Percentiles rank a stretch among this genome's conserved stretches.
Evolutionary conservation across 352 stramenopile species (phyloP).

Genomic region (Globisporangium yorkense): DNA sequence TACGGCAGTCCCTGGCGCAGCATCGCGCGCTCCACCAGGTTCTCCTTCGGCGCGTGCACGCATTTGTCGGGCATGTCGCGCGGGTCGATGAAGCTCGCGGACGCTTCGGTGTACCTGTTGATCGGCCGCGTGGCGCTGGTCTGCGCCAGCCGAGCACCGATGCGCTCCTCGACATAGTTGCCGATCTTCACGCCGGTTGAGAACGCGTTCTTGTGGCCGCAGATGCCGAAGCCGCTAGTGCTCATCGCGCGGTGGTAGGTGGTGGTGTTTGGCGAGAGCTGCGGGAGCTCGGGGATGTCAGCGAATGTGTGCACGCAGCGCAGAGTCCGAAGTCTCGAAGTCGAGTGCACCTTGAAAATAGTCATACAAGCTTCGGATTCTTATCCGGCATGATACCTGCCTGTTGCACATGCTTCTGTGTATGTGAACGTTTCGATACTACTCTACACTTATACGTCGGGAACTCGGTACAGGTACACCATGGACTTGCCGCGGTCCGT

Average conservation of each 20-base stretch:
- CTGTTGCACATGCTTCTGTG: no score
- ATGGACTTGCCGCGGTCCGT: no score
- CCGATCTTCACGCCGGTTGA: conserved; percentile 66
- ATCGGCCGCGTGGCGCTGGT: conserved; percentile 32
- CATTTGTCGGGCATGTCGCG: conserved; percentile 52
- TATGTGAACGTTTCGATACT: no score
- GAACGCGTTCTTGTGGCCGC: conserved; percentile 83
- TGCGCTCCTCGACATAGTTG: conserved; percentile 81
- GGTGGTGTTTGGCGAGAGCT: no score
- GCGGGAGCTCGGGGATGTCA: no score
- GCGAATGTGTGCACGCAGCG: no score
- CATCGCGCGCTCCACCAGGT: conserved; percentile 41
- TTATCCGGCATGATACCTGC: no score
- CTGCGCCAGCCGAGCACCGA: conserved; percentile 43
- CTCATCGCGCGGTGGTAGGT: conserved; percentile 17
- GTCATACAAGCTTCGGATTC: no score
- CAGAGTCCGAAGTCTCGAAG: no score
- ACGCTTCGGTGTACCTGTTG: conserved; percentile 39
- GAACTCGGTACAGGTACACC: conserved; percentile 9
- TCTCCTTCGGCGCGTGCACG: conserved; percentile 36
- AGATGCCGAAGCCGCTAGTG: conserved; percentile 55
- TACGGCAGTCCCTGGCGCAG: conserved; percentile 57
- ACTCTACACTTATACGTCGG: no score
- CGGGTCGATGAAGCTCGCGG: conserved; percentile 49
- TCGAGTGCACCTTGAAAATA: no score